Evolutionary conservation across 2,329 filamentous ascomycete species (phyloP), one percentile per base, ranked within the genome.

Genomic region (Diaporthe batatas): DNA sequence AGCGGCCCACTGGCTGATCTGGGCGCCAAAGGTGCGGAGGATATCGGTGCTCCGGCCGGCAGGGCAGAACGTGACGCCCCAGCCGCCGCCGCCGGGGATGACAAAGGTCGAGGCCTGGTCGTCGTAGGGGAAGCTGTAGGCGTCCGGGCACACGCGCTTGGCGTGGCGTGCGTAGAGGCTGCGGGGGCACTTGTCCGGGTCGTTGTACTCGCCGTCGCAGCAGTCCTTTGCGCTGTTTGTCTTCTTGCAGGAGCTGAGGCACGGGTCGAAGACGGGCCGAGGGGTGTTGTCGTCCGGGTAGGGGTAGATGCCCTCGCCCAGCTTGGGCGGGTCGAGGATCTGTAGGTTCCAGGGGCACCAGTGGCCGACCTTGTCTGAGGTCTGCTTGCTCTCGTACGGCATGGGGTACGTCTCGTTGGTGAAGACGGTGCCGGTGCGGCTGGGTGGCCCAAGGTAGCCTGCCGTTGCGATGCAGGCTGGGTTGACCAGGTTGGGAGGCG

Each of bases 261-360:
- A 96, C 2, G 94, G 94, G 72, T 93, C 90, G 82, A 96, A 96
- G 29, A 86, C 83, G 6, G 93, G 93, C 49, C 92, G 88, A 74
- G 90, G 81, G 51, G 95, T 90, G 72, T 89, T 88, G 82, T 92
- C 91, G 79, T 96, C 93, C 10, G 94, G 94, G 78, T 96, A 96
- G 1, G 93, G 91, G 78, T 94, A 95, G 25, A 95, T 87, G 36
- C 93, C 93, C 77, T 93, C 89, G n/a, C 90, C 90, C 14, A 93
- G 93, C 78, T 91, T 91, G 53, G 85, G 84, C 0, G 93, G 93
- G 18, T 90, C 90, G 71, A 88, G 88, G 29, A 90, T 86, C 77
- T 95, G 92, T 57, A 94, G 86, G 75, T 93, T 89, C 92, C 93
- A 95, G 0, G 94, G 94, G 82, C 94, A 97, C 94, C 94, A 97